phyloP scores from a whole-genome alignment of 2,329 filamentous ascomycete species.

The Fusarium verrucosum region DNA sequence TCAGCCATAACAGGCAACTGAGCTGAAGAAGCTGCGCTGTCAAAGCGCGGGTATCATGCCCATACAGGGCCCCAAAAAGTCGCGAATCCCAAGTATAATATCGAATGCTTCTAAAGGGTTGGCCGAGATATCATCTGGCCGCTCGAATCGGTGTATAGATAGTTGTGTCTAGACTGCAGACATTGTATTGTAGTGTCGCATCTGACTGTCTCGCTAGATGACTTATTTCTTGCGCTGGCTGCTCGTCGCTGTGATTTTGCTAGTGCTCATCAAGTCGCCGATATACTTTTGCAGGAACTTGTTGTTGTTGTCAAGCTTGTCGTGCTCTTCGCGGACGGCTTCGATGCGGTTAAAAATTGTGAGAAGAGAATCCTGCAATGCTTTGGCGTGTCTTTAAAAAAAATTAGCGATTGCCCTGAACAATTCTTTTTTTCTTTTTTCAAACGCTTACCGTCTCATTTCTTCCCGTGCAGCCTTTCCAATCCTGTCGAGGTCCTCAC shows the following conservation, averaged over 20 bases:
- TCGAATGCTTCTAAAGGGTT: constrained; percentile 25
- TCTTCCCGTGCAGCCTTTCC: constrained; percentile 81
- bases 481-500: constrained; percentile 88
- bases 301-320: constrained; percentile 97
- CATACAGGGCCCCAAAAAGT: constrained; percentile 38
- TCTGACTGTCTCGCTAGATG: too few relatives aligned
- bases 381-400: constrained; percentile 78
- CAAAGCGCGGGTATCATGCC: constrained; percentile 47
- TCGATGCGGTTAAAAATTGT: constrained; percentile 94
- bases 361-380: constrained; percentile 86
- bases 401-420: constrained; percentile 22
- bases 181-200: background rate
- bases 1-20: constrained; percentile 17
- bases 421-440: too few relatives aligned
- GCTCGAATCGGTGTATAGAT: constrained; percentile 8
- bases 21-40: constrained; percentile 36
- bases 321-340: constrained; percentile 91
- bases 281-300: constrained; percentile 98
- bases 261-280: constrained; percentile 91
- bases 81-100: constrained; percentile 33
- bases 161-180: background rate
- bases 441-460: constrained; percentile 61
- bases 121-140: constrained; percentile 11
- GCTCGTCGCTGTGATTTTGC: constrained; percentile 71
- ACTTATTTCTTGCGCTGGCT: constrained; percentile 63